phyloP scores from a whole-genome alignment of 2,329 filamentous ascomycete species.

The Teratosphaeria viscida region DNA sequence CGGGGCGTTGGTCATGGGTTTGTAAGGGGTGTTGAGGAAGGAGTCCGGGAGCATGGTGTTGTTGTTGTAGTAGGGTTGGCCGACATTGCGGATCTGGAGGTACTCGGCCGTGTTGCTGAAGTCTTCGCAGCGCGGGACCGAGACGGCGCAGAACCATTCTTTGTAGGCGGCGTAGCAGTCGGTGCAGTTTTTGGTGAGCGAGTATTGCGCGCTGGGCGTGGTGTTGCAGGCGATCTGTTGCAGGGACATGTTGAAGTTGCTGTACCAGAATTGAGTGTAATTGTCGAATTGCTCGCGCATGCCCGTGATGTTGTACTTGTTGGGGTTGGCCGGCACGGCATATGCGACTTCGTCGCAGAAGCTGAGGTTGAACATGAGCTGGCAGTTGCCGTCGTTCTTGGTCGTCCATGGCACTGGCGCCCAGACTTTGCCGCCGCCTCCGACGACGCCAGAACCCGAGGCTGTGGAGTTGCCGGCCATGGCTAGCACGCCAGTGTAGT shows the following conservation, averaged over 20 bases:
- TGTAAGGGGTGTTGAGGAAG: conserved; percentile 10
- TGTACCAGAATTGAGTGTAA: conserved; percentile 58
- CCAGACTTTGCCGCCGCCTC: conserved; percentile 70
- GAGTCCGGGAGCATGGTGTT: conserved; percentile 12
- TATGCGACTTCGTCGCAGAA: conserved; percentile 88
- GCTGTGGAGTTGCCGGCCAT: conserved; percentile 46
- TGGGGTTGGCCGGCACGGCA: conserved; percentile 72
- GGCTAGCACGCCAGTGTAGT: conserved; percentile 65
- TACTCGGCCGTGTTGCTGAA: conserved; percentile 49
- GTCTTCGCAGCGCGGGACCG: conserved; percentile 85
- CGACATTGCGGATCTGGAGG: conserved; percentile 62
- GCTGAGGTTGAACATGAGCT: conserved; percentile 72
- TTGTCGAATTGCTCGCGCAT: conserved; percentile 69
- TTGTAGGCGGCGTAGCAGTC: conserved; percentile 79
- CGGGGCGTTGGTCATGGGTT: conserved; percentile 25
- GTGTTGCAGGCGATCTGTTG: conserved; percentile 80
- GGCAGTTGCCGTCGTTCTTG: conserved; percentile 61
- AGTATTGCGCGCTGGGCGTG: conserved; percentile 62
- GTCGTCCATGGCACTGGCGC: conserved; percentile 62
- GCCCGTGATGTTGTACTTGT: conserved; percentile 47
- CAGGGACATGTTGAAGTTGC: conserved; percentile 70
- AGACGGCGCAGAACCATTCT: conserved; percentile 86
- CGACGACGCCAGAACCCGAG: conserved; percentile 44
- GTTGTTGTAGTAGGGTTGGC: conserved; percentile 28
- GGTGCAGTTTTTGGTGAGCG: conserved; percentile 62